A percentile compares a stretch with the other conserved stretches of the same genome.
phyloP scores from a whole-genome alignment of 495 filamentous ascomycete genomes.

The Tirmania nivea region DNA sequence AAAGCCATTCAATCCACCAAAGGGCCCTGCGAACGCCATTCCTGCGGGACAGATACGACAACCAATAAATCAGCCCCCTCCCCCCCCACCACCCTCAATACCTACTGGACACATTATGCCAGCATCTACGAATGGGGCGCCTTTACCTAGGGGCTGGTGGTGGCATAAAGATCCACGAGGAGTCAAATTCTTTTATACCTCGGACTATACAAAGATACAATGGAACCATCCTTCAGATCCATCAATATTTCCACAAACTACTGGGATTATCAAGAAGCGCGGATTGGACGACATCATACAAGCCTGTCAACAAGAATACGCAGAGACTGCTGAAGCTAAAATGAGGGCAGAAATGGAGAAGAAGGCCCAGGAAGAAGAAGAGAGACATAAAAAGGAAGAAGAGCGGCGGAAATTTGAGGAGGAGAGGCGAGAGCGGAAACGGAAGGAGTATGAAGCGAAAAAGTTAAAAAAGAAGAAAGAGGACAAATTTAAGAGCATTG shows the following conservation, averaged over 20 bases:
- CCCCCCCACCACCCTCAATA: neutral
- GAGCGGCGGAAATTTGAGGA: constrained; percentile 1
- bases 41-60: neutral
- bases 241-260: constrained; percentile 6
- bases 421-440: constrained; percentile 5
- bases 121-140: neutral
- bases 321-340: neutral
- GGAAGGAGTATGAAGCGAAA: constrained; percentile 10
- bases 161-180: constrained; percentile 3
- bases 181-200: constrained; percentile 3
- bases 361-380: constrained; percentile 3
- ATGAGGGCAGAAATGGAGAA: neutral
- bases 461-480: constrained; percentile 7
- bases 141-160: neutral
- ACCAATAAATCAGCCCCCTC: neutral
- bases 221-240: constrained; percentile 11
- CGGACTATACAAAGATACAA: constrained; percentile 8
- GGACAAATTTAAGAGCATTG: constrained; percentile 11
- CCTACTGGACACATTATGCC: neutral
- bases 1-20: constrained; percentile 1
- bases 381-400: constrained; percentile 5
- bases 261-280: constrained; percentile 8
- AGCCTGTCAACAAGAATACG: neutral
- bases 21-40: neutral
- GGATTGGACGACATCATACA: neutral